Evolutionary conservation across 2,329 filamentous ascomycete species (phyloP).

Genomic region (Sclerotinia subarctica): DNA sequence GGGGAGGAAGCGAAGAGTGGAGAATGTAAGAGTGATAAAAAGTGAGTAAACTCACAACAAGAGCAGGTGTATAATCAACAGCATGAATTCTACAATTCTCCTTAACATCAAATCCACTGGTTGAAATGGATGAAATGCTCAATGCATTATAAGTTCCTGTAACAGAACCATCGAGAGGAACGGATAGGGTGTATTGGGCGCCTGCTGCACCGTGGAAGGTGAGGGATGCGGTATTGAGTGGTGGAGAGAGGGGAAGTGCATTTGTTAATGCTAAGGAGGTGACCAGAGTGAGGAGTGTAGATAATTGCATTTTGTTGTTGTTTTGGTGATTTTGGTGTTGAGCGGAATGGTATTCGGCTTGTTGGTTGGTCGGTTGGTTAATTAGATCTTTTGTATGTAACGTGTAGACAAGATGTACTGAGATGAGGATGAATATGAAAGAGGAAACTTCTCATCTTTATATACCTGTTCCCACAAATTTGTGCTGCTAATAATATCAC

Average conservation of each 20-base stretch:
- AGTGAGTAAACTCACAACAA: conserved; percentile 18
- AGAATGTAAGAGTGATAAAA: background rate
- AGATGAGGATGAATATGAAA: background rate
- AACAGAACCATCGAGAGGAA: conserved; percentile 28
- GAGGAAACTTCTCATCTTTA: background rate
- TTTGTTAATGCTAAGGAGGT: conserved; percentile 25
- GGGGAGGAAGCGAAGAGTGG: background rate
- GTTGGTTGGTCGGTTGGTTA: background rate
- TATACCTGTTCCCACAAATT: background rate
- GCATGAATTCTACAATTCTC: conserved; percentile 28
- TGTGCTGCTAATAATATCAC: background rate
- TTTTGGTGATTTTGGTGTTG: background rate
- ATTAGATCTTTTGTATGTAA: background rate
- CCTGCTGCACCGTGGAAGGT: conserved; percentile 33
- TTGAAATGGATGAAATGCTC: conserved; percentile 24
- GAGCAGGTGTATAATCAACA: conserved; percentile 29
- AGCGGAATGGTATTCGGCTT: background rate
- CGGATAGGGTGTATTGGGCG: conserved; percentile 27
- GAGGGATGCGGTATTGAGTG: conserved; percentile 19
- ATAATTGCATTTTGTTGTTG: conserved; percentile 28
- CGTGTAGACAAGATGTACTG: background rate
- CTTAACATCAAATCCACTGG: conserved; percentile 22
- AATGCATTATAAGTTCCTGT: conserved; percentile 23
- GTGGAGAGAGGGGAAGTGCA: conserved; percentile 24
- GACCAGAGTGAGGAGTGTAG: conserved; percentile 24